Evolutionary conservation across 202 grass and related monocot genomes (phyloP).

Genomic region (Panicum hallii): DNA sequence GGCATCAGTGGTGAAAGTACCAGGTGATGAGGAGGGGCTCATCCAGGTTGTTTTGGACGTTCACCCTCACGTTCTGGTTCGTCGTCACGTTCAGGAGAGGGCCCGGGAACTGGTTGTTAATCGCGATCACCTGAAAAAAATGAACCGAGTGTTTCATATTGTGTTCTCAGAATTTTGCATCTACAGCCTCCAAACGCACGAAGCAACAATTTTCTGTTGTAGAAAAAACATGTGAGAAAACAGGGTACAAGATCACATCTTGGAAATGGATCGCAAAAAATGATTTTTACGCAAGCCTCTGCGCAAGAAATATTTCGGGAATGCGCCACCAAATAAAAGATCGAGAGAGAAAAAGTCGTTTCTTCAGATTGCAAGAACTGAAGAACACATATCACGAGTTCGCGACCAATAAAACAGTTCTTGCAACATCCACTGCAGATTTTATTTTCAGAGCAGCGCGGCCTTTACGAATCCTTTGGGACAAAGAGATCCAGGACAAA

Average conservation of each 20-base stretch:
- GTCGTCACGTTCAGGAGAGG: conserved; percentile 71
- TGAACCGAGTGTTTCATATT: background rate
- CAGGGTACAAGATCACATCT: background rate
- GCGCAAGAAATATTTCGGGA: conserved; percentile 3
- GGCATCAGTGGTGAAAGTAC: conserved; percentile 31
- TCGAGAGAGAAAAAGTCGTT: too few species aligned
- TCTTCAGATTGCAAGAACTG: background rate
- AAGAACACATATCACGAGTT: background rate
- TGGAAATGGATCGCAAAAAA: background rate
- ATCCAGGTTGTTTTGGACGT: conserved; percentile 79
- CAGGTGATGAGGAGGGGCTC: conserved; percentile 79
- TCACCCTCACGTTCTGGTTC: conserved; percentile 70
- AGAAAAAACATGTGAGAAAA: background rate
- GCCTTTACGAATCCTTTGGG: background rate
- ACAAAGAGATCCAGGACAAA: conserved; percentile 14
- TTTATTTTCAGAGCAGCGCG: background rate
- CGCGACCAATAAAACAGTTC: background rate
- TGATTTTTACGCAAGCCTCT: background rate
- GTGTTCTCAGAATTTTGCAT: background rate
- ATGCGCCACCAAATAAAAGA: background rate
- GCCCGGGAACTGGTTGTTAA: conserved; percentile 73
- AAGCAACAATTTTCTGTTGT: background rate
- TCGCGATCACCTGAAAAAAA: conserved; percentile 53
- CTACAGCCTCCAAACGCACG: background rate
- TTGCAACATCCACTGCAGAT: background rate